Conservation (phyloP, 2,329 filamentous ascomycete species). For the Sclerotinia subarctica region DNA sequence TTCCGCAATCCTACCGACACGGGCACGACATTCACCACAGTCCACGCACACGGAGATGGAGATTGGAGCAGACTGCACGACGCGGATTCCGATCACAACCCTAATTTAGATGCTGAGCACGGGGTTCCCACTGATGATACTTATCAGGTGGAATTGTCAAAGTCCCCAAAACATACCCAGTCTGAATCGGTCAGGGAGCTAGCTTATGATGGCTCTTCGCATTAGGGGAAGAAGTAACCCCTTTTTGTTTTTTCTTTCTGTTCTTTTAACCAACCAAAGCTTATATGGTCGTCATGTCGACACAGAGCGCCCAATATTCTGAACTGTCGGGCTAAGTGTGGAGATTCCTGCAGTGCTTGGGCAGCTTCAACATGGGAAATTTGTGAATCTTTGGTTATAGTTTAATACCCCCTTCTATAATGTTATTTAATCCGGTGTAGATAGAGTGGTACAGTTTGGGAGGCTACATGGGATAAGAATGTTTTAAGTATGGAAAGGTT, state of each 20-base stretch:
- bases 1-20: conserved; percentile 21
- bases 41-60: conserved; percentile 16
- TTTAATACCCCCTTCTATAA: no score
- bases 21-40: conserved; percentile 13
- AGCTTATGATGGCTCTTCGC: neutral
- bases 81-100: conserved; percentile 3
- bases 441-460: no score
- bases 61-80: conserved; percentile 22
- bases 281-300: no score
- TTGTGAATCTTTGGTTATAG: no score
- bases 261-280: no score
- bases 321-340: no score
- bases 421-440: no score
- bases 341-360: no score
- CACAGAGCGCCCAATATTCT: no score
- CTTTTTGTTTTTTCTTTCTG: neutral
- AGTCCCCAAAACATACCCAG: conserved; percentile 2
- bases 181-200: conserved; percentile 3
- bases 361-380: no score
- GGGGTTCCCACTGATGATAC: conserved; percentile 16
- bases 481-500: no score
- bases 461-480: no score
- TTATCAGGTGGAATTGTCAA: conserved; percentile 20
- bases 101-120: neutral
- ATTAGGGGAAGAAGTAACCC: neutral